These are phyloP conservation scores for Beauveria sp. DNA, from an alignment of 2,329 filamentous ascomycete genomes.

Conservation along the genomic window DNA sequence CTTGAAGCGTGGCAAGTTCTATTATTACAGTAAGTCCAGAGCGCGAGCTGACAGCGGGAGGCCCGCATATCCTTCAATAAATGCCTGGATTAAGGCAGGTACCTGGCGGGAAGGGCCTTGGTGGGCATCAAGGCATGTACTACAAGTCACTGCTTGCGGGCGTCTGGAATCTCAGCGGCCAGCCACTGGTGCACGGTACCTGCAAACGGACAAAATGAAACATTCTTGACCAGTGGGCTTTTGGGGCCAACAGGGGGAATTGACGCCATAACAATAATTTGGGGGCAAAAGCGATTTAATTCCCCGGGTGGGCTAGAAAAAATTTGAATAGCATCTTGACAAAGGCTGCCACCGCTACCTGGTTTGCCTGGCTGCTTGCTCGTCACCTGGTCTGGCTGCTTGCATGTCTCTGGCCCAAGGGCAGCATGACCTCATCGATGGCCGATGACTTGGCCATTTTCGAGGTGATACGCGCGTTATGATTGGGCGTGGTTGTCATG, in stretches of 20 bases:
- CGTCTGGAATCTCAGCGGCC: background rate
- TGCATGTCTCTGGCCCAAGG: background rate
- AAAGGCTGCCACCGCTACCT: too few species aligned
- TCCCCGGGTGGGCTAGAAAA: background rate
- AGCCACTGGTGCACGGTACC: background rate
- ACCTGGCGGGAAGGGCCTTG: background rate
- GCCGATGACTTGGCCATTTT: constrained; percentile 3
- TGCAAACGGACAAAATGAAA: background rate
- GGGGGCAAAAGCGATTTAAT: background rate
- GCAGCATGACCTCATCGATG: constrained; percentile 9
- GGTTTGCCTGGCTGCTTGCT: too few species aligned
- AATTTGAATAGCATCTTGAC: too few species aligned
- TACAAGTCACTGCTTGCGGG: background rate
- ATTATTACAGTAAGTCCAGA: background rate
- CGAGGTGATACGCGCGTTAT: background rate
- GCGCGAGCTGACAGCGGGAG: constrained; percentile 1
- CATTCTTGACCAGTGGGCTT: too few species aligned
- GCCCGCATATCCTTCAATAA: background rate
- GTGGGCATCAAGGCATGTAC: too few species aligned
- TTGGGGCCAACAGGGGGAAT: background rate
- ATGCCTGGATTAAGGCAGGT: background rate
- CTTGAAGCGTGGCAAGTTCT: constrained; percentile 6
- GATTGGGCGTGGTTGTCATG: background rate
- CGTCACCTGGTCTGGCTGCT: background rate
- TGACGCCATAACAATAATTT: background rate